Evolutionary conservation across 352 stramenopile genomes (phyloP), one percentile per base, ranked within the genome.

Genomic region (Peronospora farinosa): DNA sequence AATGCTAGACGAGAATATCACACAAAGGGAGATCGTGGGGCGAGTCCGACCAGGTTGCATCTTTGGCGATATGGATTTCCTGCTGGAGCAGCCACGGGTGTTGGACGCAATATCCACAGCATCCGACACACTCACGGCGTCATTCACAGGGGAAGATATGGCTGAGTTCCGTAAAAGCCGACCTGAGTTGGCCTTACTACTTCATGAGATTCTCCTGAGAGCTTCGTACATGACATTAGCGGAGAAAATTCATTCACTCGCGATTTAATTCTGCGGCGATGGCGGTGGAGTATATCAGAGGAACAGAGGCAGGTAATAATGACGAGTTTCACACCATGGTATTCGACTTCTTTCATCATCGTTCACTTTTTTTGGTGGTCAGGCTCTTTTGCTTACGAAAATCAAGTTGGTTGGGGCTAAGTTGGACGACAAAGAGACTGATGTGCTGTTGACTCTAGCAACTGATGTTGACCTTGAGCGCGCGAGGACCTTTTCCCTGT

Each of bases 31-130:
- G 15, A 42, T 84, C 1, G 65, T 86, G 6, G 63, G 74, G 1
- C 72, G 67, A n/a, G 71, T 83, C 0, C 63, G 69, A 11, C 60
- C 72, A 21, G 73, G 72, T 5, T 81, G 71, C 32, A 76, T 86
- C 37, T 83, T 84, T 40, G 75, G 75, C 11, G 75, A 86, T 35
- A 73, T 86, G 68, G 75, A 83, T 48, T 86, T 78, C 37, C 64
- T 81, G 51, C 55, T 86, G 41, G 45, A 54, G 21, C 72, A 84
- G 46, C 33, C 51, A 31, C 65, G 72, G n/a, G 61, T 68, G n/a
- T 57, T 82, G 32, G 63, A 80, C 48, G 73, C 68, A n/a, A 63
- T 62, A 2, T 66, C 57, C 12, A 80, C 60, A n/a, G 52, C 48
- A 16, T 13, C 50, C 11, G 54, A 63, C 41, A 80, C 69, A 0